Conservation (phyloP, 2,329 filamentous ascomycete genomes). For the Xylariaceae sp. region DNA sequence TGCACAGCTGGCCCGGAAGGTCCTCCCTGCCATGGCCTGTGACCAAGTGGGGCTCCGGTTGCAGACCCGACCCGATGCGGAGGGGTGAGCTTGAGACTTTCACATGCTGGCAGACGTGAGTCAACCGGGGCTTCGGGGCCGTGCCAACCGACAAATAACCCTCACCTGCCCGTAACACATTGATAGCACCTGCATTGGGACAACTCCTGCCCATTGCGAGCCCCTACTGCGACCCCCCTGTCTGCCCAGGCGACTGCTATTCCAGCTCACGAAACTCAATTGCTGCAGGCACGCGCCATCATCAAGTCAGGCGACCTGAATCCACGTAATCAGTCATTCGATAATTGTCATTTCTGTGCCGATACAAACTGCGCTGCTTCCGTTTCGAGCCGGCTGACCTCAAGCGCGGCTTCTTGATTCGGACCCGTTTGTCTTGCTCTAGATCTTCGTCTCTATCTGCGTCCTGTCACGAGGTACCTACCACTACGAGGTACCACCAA, state of each 20-base stretch:
- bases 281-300: background rate
- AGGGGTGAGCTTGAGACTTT: background rate
- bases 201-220: background rate
- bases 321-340: background rate
- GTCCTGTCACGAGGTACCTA: background rate
- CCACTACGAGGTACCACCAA: background rate
- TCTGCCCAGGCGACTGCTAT: background rate
- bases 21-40: background rate
- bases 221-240: background rate
- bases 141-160: background rate
- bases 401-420: background rate
- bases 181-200: too few species aligned
- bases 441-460: background rate
- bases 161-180: background rate
- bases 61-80: background rate
- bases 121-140: background rate
- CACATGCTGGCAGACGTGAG: background rate
- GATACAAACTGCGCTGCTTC: background rate
- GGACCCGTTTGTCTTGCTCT: background rate
- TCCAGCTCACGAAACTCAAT: background rate
- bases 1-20: background rate
- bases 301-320: background rate
- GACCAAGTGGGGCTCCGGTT: background rate
- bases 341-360: too few species aligned
- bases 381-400: background rate